These are phyloP conservation scores for Aspergillus intermedius DNA, from an alignment of 2,329 filamentous ascomycete genomes.

Conservation along the genomic window DNA sequence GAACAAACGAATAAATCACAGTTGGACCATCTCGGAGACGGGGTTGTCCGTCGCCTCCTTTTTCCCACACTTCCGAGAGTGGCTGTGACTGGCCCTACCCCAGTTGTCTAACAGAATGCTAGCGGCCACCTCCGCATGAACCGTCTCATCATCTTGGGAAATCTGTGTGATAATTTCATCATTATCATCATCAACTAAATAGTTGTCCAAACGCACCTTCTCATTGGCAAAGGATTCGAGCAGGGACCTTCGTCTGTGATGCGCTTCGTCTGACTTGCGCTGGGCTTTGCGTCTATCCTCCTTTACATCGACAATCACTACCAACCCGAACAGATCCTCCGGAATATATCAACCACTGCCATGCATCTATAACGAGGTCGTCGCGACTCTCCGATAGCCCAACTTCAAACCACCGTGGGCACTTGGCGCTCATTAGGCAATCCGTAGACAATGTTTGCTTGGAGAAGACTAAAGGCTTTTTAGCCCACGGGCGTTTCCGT, in stretches of 20 bases:
- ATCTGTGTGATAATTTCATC: neutral
- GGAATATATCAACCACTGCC: neutral
- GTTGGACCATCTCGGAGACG: neutral
- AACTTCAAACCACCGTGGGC: neutral
- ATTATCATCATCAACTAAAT: neutral
- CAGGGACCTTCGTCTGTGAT: neutral
- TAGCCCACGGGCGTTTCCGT: neutral
- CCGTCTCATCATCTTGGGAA: neutral
- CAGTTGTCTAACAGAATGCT: neutral
- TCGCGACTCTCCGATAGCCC: neutral
- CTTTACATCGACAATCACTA: neutral
- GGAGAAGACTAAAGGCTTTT: neutral
- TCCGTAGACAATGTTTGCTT: neutral
- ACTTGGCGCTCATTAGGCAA: neutral
- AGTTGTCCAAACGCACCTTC: neutral
- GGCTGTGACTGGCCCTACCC: neutral
- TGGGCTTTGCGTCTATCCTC: too few relatives aligned
- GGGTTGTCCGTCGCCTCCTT: neutral
- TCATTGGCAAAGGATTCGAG: neutral
- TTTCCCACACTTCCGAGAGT: neutral
- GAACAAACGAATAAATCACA: neutral
- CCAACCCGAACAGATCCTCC: neutral
- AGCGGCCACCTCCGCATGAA: neutral
- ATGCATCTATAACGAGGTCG: neutral
- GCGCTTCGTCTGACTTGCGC: neutral